Evolutionary conservation across 2,329 filamentous ascomycete species (phyloP), one percentile per base, ranked within the genome.

Genomic region (Fusarium sterilihyphosum): DNA sequence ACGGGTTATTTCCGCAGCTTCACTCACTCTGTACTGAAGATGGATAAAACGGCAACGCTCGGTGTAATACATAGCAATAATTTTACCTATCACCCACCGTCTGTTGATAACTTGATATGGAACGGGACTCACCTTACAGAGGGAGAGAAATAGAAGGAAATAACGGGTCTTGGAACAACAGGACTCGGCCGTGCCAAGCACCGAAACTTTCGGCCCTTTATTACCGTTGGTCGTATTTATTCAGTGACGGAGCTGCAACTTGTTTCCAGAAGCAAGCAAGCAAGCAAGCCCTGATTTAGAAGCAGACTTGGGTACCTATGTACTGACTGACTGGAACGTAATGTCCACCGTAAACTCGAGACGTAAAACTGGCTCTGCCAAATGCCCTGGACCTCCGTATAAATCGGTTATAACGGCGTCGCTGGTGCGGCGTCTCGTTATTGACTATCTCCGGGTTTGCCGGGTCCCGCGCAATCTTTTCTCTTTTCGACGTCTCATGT

Each of bases 391-490:
- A 17, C 16, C 35, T 37, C 35, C 35, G 50, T 29, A 54, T 38
- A 69, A 65, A 68, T 73, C 70, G 70, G 70, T 58, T 75, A 77
- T 74, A 75, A 77, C 73, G 72, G 74, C 73, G 59, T 54, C n/a
- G 52, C 38, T 58, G 53, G 61, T 58, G 61, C 62, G 65, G 61
- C 52, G 61, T 61, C 40, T 50, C 31, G 54, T 47, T 41, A 38
- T 59, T 44, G 49, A 63, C 46, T 65, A 76, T 76, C 47, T 75
- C 76, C 76, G 70, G 57, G 68, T 77, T 78, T 78, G 74, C 76
- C 76, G 76, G 68, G 50, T 65, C 73, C 74, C 68, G 65, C 71
- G 73, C 74, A 65, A 71, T 72, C 73, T 72, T 76, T 69, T 74
- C 74, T 47, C 35, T 54, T 54, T 37, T 61, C 58, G 59, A 65